These are phyloP conservation scores for Globisporangium apiculatum DNA, from an alignment of 352 stramenopile genomes.

Conservation along the genomic window DNA sequence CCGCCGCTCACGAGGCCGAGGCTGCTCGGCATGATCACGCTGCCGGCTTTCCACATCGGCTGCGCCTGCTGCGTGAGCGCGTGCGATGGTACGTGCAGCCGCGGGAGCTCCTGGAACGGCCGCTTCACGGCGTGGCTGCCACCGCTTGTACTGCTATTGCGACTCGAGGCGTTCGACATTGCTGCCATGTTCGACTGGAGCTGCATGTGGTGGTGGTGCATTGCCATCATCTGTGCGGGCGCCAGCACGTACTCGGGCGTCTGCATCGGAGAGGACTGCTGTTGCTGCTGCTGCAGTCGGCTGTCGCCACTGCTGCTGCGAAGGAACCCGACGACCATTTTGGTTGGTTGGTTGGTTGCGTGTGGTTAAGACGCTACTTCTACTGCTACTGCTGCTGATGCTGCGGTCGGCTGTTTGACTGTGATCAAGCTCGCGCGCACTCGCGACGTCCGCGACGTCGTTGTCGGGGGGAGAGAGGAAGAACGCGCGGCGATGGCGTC, in stretches of 20 bases:
- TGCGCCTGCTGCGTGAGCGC: conserved; percentile 43
- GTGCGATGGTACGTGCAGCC: conserved; percentile 54
- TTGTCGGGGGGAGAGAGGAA: no score
- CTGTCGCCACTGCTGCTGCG: not conserved
- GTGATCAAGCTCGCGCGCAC: no score
- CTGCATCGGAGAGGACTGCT: not conserved
- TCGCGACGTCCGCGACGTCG: no score
- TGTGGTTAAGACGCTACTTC: not conserved
- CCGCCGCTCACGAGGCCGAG: conserved; percentile 8
- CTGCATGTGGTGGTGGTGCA: not conserved
- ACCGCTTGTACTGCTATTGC: not conserved
- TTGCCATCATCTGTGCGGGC: not conserved
- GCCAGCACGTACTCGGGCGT: not conserved
- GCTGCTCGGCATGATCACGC: conserved; percentile 24
- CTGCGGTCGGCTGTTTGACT: not conserved
- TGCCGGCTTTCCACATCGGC: conserved; percentile 39
- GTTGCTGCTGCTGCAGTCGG: not conserved
- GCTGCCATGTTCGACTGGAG: not conserved
- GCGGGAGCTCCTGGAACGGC: conserved; percentile 56
- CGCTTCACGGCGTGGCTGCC: conserved; percentile 7
- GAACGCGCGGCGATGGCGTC: not conserved
- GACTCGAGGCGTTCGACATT: not conserved
- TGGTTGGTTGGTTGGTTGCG: not conserved
- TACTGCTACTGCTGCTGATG: not conserved
- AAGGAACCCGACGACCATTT: conserved; percentile 1